A percentile compares a stretch with the other conserved stretches of the same genome.
phyloP scores from a whole-genome alignment of 164 flowering plant genomes.

The Euptelea pleiosperma region DNA sequence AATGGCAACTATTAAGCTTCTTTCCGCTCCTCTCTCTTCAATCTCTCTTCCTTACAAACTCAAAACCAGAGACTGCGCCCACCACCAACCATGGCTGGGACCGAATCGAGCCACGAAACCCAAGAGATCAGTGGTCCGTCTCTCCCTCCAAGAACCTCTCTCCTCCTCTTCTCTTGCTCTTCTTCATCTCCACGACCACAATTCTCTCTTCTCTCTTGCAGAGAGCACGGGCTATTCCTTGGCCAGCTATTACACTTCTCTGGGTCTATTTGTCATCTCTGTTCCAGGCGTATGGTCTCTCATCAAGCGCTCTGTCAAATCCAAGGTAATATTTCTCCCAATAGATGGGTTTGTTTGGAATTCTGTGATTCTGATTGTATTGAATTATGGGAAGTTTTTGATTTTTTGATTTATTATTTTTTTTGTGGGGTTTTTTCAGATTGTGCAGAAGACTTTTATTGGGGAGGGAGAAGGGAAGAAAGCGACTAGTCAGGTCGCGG shows the following conservation, averaged over 20 bases:
- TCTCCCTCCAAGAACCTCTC: constrained; percentile 29
- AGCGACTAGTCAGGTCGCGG: constrained; percentile 70
- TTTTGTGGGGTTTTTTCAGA: constrained; percentile 30
- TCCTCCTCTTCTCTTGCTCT: constrained; percentile 4
- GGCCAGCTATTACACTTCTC: constrained; percentile 95
- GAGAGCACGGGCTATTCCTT: constrained; percentile 67
- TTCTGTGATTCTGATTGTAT: not conserved
- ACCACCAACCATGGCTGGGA: constrained; percentile 22
- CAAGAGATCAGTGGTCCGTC: constrained; percentile 14
- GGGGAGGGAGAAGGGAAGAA: constrained; percentile 55
- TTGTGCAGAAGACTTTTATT: constrained; percentile 80
- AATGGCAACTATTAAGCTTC: constrained; percentile 25
- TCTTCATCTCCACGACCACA: constrained; percentile 17
- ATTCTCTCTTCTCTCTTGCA: constrained; percentile 33
- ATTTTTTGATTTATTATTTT: not conserved
- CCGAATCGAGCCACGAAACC: constrained; percentile 7
- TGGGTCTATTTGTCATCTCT: constrained; percentile 91
- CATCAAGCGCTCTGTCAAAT: constrained; percentile 97
- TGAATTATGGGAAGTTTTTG: no score
- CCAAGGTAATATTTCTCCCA: constrained; percentile 51
- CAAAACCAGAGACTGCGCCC: constrained; percentile 4
- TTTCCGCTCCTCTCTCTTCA: constrained; percentile 21
- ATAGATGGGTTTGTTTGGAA: not conserved
- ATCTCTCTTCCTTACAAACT: constrained; percentile 13
- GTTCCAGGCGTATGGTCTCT: constrained; percentile 99